Conservation (phyloP, 1,139 yeast species). For the Pichia sp. region DNA sequence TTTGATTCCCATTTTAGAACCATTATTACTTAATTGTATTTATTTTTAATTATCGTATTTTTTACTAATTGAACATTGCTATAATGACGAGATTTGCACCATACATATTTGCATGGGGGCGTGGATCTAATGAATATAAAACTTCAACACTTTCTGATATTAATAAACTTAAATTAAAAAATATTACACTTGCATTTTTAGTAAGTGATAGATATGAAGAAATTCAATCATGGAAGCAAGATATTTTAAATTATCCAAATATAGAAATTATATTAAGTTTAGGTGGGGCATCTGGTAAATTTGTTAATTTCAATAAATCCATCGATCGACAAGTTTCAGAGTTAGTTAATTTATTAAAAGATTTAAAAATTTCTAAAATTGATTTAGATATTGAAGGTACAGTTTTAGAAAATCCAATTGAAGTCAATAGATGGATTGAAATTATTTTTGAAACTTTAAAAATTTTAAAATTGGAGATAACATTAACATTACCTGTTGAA, state of each 20-base stretch:
- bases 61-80: neutral
- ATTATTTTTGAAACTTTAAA: constrained; percentile 2
- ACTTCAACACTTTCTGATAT: constrained; percentile 14
- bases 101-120: constrained; percentile 15
- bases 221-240: constrained; percentile 18
- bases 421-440: constrained; percentile 10
- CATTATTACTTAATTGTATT: too few species aligned
- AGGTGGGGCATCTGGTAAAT: constrained; percentile 27
- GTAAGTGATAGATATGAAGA: constrained; percentile 22
- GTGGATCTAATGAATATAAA: neutral
- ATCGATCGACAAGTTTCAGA: constrained; percentile 15
- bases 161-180: constrained; percentile 10
- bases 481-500: constrained; percentile 27
- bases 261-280: constrained; percentile 22
- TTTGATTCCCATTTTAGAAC: too few species aligned
- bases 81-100: constrained; percentile 6
- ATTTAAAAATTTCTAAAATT: constrained; percentile 16
- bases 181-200: constrained; percentile 25
- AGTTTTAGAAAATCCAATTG: constrained; percentile 9
- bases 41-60: too few species aligned
- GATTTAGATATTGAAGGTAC: constrained; percentile 29
- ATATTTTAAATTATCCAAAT: constrained; percentile 10
- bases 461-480: constrained; percentile 11
- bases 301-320: constrained; percentile 14
- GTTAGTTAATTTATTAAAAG: constrained; percentile 14